A percentile compares a stretch with the other conserved stretches of the same genome.
Conservation (phyloP, 441 rosid species). For the Raphanus hybrid region DNA sequence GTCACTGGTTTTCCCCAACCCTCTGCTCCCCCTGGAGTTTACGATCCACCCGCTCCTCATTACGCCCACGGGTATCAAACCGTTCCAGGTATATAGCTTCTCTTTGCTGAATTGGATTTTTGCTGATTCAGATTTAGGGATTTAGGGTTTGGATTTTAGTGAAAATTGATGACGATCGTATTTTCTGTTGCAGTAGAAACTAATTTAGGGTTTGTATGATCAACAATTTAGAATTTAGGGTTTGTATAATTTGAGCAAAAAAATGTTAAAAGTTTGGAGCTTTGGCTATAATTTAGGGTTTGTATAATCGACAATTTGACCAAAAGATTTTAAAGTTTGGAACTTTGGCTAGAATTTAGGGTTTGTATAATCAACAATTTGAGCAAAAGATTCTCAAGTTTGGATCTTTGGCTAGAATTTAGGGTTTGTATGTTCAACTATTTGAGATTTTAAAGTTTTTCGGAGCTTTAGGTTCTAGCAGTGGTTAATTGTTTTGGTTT, state of each 20-base stretch:
- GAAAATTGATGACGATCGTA: background rate
- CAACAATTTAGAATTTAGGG: slow-evolving; percentile 1
- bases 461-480: background rate
- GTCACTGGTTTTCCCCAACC: slow-evolving; percentile 89
- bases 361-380: background rate
- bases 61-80: slow-evolving; percentile 75
- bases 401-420: background rate
- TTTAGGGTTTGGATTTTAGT: background rate
- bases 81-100: slow-evolving; percentile 60
- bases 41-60: slow-evolving; percentile 53
- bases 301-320: background rate
- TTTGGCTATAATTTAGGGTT: background rate
- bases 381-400: background rate
- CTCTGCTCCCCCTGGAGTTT: slow-evolving; percentile 66
- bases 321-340: background rate
- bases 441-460: slow-evolving; percentile 3
- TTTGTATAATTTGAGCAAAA: background rate
- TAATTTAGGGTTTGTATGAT: background rate
- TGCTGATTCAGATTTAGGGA: slow-evolving; percentile 5
- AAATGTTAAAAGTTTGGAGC: background rate
- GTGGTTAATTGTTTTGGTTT: background rate
- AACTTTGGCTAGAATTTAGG: background rate
- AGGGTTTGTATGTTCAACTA: background rate
- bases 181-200: background rate
- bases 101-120: background rate